Evolutionary conservation across 192 early-diverging fungal genomes (phyloP), one percentile per base, ranked within the genome.

Genomic region (Coemansia sp.): DNA sequence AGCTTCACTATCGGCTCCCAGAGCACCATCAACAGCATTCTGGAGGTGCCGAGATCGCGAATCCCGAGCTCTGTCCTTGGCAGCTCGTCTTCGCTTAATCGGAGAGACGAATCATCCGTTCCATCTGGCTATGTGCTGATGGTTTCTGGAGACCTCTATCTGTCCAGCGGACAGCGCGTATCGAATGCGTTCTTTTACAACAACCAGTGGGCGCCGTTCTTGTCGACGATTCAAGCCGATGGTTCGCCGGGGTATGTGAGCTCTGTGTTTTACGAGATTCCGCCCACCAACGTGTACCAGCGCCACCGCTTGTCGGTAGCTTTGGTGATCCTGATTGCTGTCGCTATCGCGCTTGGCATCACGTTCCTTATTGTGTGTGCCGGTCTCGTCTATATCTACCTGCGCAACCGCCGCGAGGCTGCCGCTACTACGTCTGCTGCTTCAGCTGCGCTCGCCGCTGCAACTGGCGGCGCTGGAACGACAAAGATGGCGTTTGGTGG

Each of bases 301-400:
- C 72, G 70, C 19, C 55, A 70, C 34, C 66, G 61, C 11, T 57
- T 83, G 15, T 79, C 90, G 0, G 65, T 86, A 0, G 84, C 87
- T 4, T 67, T 87, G 36, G 87, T 91, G 3, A 87, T 91, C 28
- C 65, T 89, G 13, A 86, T 90, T 47, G 85, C 90, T 33, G 74
- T 87, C 25, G 87, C 83, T 7, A 87, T 89, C 38, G 85, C 90
- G 19, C 73, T 90, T 20, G 85, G 76, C 2, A 67, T 91, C 0
- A 85, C 87, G 17, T 82, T 87, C 65, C 63, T 87, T 3, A 83
- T 89, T 41, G 87, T 89, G 17, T 60, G 83, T 14, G 42, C 82
- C 33, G 87, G 85, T 2, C 77, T 89, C 50, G 42, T 81, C 9
- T 85, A 85, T 57, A 69, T 83, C 17, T 83, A 83, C 68, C 52